Evolutionary conservation across 169 alveolate genomes (phyloP).

Genomic region (Eimeria mitis): DNA sequence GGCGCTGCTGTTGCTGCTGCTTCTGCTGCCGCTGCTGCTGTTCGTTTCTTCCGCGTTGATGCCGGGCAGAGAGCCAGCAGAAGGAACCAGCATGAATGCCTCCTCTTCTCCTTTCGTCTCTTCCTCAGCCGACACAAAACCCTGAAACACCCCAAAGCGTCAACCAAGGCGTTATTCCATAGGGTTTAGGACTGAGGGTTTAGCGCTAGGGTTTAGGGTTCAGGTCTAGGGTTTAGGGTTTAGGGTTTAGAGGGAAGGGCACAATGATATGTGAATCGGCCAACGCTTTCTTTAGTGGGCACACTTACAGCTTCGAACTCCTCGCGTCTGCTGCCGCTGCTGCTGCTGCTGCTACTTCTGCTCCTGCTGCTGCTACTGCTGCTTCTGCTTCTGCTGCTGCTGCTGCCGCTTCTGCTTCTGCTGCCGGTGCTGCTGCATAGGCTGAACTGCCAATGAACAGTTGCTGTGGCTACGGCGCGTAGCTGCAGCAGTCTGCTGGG

Average conservation of each 20-base stretch:
- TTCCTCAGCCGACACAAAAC: neutral
- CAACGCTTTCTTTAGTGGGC: neutral
- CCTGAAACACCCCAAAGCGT: neutral
- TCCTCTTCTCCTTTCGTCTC: neutral
- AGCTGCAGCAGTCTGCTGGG: slow-evolving; percentile 54
- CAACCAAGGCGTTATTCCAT: neutral
- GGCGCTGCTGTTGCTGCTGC: neutral
- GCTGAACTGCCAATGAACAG: slow-evolving; percentile 10
- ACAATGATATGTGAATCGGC: neutral
- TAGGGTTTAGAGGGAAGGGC: neutral
- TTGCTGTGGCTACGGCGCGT: slow-evolving; percentile 29
- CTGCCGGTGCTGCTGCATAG: slow-evolving; percentile 10
- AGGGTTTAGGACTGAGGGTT: neutral
- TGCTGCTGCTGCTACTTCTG: too few species aligned
- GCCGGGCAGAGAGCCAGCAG: neutral
- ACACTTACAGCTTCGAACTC: neutral
- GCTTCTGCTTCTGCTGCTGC: neutral
- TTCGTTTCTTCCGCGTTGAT: neutral
- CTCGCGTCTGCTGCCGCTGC: neutral
- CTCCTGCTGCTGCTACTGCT: too few species aligned
- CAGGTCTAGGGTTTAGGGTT: neutral
- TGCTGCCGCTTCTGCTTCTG: slow-evolving; percentile 10
- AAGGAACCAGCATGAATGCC: neutral
- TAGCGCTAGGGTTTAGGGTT: too few species aligned
- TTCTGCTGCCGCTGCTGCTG: slow-evolving; percentile 20